Percentiles rank a stretch among this genome's conserved stretches.
phyloP scores from a whole-genome alignment of 768 basidiomycete genomes.

The Mycena sanguinolenta region DNA sequence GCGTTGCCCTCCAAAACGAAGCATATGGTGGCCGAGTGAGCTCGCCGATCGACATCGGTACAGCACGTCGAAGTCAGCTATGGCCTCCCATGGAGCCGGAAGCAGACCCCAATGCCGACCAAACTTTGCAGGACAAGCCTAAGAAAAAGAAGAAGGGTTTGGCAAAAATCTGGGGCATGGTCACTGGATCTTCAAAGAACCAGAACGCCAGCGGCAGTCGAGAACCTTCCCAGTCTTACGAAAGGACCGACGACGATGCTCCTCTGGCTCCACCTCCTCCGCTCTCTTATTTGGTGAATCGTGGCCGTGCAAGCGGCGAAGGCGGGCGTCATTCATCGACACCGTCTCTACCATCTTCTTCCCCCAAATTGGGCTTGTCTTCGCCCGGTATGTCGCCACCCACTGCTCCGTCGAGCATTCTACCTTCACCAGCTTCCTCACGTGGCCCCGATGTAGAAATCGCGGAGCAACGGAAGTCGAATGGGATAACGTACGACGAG shows the following conservation, averaged over 20 bases:
- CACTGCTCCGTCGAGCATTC: slow-evolving; percentile 79
- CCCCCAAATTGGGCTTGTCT: slow-evolving; percentile 66
- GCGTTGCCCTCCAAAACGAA: slow-evolving; percentile 85
- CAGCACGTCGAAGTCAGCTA: slow-evolving; percentile 64
- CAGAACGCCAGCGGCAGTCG: slow-evolving; percentile 48
- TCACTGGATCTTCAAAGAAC: slow-evolving; percentile 71
- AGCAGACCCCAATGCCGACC: slow-evolving; percentile 34
- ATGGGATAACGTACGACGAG: slow-evolving; percentile 57
- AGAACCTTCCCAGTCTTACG: slow-evolving; percentile 54
- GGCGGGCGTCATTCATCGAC: slow-evolving; percentile 75
- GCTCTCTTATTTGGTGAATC: slow-evolving; percentile 86
- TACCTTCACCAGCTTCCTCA: slow-evolving; percentile 83
- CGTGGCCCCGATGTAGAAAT: slow-evolving; percentile 71
- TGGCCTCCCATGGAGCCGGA: slow-evolving; percentile 61
- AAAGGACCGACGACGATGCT: slow-evolving; percentile 72
- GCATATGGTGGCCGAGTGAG: slow-evolving; percentile 47
- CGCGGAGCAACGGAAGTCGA: slow-evolving; percentile 56
- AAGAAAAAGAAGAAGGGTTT: slow-evolving; percentile 86
- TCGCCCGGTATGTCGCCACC: slow-evolving; percentile 79
- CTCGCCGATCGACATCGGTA: slow-evolving; percentile 52
- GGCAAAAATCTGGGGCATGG: slow-evolving; percentile 85
- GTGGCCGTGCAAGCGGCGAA: slow-evolving; percentile 63
- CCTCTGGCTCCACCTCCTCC: slow-evolving; percentile 94
- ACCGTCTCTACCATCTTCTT: slow-evolving; percentile 75
- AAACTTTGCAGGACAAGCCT: slow-evolving; percentile 57